phyloP scores from a whole-genome alignment of 192 early-diverging fungal species.

The Phycomyces nitens region DNA sequence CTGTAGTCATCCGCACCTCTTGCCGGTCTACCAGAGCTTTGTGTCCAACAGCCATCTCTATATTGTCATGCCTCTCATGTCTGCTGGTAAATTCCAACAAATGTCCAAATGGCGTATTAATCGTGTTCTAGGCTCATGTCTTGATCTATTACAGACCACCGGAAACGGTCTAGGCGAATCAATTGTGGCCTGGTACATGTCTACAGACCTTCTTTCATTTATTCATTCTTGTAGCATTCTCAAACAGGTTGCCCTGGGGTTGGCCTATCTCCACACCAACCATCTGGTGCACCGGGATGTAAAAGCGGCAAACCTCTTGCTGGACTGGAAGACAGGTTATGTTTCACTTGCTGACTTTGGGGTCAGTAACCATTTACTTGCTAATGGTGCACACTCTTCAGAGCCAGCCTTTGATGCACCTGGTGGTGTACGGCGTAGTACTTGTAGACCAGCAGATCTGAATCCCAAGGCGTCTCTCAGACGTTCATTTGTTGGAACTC shows the following conservation, averaged over 20 bases:
- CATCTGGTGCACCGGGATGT: constrained; percentile 67
- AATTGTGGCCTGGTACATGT: constrained; percentile 21
- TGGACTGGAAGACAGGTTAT: constrained; percentile 52
- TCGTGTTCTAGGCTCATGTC: constrained; percentile 21
- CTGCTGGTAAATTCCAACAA: constrained; percentile 17
- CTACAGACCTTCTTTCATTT: not conserved
- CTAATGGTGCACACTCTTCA: not conserved
- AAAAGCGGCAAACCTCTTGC: constrained; percentile 65
- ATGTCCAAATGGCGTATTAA: not conserved
- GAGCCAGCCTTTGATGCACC: too few relatives aligned
- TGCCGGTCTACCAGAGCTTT: constrained; percentile 30
- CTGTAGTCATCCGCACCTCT: constrained; percentile 20
- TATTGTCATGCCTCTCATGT: constrained; percentile 34
- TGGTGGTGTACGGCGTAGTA: too few relatives aligned
- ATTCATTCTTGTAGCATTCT: constrained; percentile 20
- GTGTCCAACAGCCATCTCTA: constrained; percentile 18
- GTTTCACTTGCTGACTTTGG: constrained; percentile 64
- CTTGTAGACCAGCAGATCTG: too few relatives aligned
- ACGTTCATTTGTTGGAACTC: constrained; percentile 64
- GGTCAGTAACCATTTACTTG: constrained; percentile 16
- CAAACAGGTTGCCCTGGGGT: constrained; percentile 47
- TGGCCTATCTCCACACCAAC: constrained; percentile 64
- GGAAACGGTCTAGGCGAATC: constrained; percentile 20
- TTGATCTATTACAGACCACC: constrained; percentile 16
- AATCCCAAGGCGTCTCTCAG: constrained; percentile 8